Percentiles rank a stretch among this genome's conserved stretches.
Evolutionary conservation across 805 yeast genomes (phyloP).

Genomic region (Naumovozyma castellii): DNA sequence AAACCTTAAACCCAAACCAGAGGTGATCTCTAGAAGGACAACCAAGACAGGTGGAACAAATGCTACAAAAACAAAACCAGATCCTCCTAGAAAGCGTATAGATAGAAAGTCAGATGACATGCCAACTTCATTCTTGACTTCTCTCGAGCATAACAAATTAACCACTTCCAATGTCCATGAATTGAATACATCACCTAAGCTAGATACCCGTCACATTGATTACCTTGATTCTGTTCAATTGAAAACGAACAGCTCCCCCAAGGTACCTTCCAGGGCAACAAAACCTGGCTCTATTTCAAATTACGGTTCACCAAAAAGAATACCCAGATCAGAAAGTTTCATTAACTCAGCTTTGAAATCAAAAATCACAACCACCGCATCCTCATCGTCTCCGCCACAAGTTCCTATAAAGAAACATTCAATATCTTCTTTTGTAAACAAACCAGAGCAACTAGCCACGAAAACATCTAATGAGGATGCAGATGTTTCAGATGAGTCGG

Average conservation of each 20-base stretch:
- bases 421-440: background rate
- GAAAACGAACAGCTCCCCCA: constrained; percentile 2
- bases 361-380: background rate
- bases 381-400: background rate
- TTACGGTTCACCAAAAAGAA: background rate
- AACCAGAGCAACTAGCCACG: too few relatives aligned
- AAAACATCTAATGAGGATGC: too few relatives aligned
- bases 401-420: background rate
- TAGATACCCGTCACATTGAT: constrained; percentile 7
- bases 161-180: constrained; percentile 3
- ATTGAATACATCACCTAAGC: constrained; percentile 1
- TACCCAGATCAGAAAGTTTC: constrained; percentile 13
- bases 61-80: too few relatives aligned
- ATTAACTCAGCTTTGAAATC: constrained; percentile 15
- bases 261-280: background rate
- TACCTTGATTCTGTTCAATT: constrained; percentile 18
- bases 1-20: background rate
- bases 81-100: background rate
- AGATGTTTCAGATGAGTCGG: too few relatives aligned
- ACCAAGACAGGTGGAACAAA: background rate
- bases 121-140: constrained; percentile 10
- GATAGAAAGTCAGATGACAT: background rate
- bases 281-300: constrained; percentile 1
- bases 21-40: background rate
- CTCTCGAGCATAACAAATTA: constrained; percentile 16